These are phyloP conservation scores for Tolypocladium inflatum DNA, from an alignment of 2,329 filamentous ascomycete genomes.

Conservation along the genomic window DNA sequence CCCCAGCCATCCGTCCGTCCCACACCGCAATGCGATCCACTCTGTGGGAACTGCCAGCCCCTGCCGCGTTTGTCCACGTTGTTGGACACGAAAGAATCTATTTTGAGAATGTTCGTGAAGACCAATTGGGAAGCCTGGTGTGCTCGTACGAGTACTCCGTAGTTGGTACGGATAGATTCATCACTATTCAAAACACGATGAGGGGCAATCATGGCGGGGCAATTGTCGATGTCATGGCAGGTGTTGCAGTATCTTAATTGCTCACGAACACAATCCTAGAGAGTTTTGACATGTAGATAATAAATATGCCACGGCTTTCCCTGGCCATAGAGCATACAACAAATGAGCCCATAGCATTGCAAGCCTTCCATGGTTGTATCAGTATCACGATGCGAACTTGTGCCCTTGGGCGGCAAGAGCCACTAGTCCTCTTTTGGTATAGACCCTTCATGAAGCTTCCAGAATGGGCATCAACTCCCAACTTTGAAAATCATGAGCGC, in stretches of 20 bases:
- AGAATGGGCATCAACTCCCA: conserved; percentile 23
- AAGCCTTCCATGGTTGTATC: too few relatives aligned
- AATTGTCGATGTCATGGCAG: not conserved
- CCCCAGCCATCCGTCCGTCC: not conserved
- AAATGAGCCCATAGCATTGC: too few relatives aligned
- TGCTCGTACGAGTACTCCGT: too few relatives aligned
- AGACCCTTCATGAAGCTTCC: conserved; percentile 29
- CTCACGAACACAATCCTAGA: too few relatives aligned
- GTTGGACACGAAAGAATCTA: not conserved
- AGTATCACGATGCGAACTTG: not conserved
- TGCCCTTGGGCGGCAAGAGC: not conserved
- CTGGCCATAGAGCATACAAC: not conserved
- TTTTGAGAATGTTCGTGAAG: not conserved
- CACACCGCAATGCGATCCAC: not conserved
- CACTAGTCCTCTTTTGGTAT: not conserved
- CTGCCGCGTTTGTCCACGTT: not conserved
- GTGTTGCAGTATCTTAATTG: not conserved
- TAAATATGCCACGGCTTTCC: not conserved
- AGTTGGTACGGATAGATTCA: not conserved
- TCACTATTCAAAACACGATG: not conserved
- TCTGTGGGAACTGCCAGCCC: not conserved
- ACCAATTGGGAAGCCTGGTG: not conserved
- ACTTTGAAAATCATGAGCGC: not conserved
- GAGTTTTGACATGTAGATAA: not conserved
- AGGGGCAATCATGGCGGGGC: not conserved